Evolutionary conservation across 108 stramenopile genomes (phyloP), one percentile per base, ranked within the genome.

Genomic region (Nannochloropsis salina): DNA sequence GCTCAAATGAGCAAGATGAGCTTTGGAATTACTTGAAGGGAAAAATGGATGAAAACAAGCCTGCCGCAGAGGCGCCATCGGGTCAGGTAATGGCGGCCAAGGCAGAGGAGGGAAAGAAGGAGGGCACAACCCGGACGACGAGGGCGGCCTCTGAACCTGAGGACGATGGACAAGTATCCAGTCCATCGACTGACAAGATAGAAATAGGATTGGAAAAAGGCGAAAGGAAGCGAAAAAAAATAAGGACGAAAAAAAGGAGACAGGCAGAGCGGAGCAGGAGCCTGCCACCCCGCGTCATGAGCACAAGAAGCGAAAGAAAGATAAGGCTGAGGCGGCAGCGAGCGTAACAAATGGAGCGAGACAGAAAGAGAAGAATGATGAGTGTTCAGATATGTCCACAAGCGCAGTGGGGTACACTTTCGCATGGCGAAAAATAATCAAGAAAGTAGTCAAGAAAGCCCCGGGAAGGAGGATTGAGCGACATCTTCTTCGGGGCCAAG

Each of bases 51-150:
- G 47, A 31, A 41, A 42, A 51, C 43, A 47, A 90, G 47, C 43
- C 83, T 15, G 61, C 6, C 6, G n/a, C 8, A n/a, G n/a, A 74
- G 20, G 61, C 15, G 2, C 20, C 61, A 1, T 15, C 15, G 9
- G 44, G n/a, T 10, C 10, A 80, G 87, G 10, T 83, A 51, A 82
- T 51, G 42, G 80, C 40, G 22, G 43, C 43, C 42, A 86, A 87
- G 84, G 40, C n/a, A 43, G 82, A 88, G 45, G 74, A 90, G 88
- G 44, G 44, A 51, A 22, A 43, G 5, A 61, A 89, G 2, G 84
- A 87, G 84, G 74, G 85, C 20, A 47, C n/a, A 80, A 81, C 40
- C 15, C 40, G 41, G 12, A 82, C 42, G 5, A 86, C 21, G 47
- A 18, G 11, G 31, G 31, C 20, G 18, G 21, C 86, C 51, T 12